Conservation (phyloP, 257 asterid species). For the Cruciata laevipes region DNA sequence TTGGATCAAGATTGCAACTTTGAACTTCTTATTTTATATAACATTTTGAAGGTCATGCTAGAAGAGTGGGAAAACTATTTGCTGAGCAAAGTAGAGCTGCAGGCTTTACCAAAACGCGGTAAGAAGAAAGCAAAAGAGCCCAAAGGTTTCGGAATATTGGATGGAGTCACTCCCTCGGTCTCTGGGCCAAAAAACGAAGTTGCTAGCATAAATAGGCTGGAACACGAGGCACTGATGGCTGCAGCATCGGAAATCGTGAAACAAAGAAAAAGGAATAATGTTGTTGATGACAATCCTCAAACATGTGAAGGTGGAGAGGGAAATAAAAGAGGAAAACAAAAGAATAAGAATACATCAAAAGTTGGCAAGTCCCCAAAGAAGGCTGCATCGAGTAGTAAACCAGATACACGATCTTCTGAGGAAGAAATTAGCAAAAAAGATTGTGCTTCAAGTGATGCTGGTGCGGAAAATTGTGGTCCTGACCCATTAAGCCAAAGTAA, state of each 20-base stretch:
- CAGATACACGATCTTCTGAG: conserved; percentile 29
- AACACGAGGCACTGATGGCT: conserved; percentile 80
- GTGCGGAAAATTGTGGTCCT: conserved; percentile 27
- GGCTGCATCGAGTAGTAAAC: conserved; percentile 35
- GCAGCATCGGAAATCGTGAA: conserved; percentile 69
- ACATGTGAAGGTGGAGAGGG: conserved; percentile 30
- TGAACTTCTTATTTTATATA: neutral
- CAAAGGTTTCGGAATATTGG: conserved; percentile 88
- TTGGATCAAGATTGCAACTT: neutral
- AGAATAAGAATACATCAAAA: conserved; percentile 38
- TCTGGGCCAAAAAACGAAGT: conserved; percentile 71
- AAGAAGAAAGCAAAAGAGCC: conserved; percentile 75
- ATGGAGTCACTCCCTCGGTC: conserved; percentile 56
- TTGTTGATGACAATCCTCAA: conserved; percentile 24
- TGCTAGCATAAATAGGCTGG: conserved; percentile 74
- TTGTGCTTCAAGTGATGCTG: conserved; percentile 16
- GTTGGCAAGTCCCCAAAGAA: conserved; percentile 32
- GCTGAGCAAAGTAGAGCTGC: conserved; percentile 88
- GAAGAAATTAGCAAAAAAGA: conserved; percentile 25
- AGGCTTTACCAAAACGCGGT: conserved; percentile 65
- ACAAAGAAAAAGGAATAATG: conserved; percentile 37
- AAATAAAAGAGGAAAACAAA: conserved; percentile 32
- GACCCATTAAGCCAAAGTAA: conserved; percentile 19
- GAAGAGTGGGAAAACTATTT: conserved; percentile 92
- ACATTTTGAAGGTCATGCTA: conserved; percentile 59